Conservation (phyloP, 805 yeast genomes). For the Gaillardinia entomophila region DNA sequence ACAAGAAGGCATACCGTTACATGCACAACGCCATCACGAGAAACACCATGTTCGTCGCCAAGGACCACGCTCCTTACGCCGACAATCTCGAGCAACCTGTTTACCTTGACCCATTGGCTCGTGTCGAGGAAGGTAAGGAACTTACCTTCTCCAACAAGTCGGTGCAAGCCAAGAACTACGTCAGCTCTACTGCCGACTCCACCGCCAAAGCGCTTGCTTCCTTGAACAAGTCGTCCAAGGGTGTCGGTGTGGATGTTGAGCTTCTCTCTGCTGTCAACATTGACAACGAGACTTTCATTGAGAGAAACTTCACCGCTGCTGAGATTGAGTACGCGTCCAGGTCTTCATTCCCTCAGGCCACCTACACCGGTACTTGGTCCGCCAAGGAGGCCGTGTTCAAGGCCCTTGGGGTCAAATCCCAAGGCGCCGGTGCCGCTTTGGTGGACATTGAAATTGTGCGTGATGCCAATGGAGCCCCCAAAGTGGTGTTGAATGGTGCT, state of each 20-base stretch:
- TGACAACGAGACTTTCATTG: conserved; percentile 85
- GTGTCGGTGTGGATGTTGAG: conserved; percentile 97
- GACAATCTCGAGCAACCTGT: conserved; percentile 85
- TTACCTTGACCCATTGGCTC: conserved; percentile 93
- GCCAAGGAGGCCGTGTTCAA: conserved; percentile 99
- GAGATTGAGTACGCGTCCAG: conserved; percentile 75
- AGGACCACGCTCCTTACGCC: conserved; percentile 88
- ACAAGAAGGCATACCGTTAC: conserved; percentile 87
- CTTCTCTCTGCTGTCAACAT: conserved; percentile 73
- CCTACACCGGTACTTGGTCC: conserved; percentile 97
- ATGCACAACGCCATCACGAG: conserved; percentile 91
- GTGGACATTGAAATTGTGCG: conserved; percentile 84
- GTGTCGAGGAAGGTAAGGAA: conserved; percentile 47
- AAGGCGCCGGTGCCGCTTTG: conserved; percentile 94
- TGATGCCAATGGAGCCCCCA: conserved; percentile 73
- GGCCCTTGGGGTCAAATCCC: conserved; percentile 79
- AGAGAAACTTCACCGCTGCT: conserved; percentile 79
- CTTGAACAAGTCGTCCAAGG: conserved; percentile 55
- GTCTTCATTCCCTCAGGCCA: conserved; percentile 77
- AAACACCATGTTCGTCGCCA: conserved; percentile 87
- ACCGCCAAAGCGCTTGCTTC: conserved; percentile 59
- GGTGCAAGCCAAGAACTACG: conserved; percentile 45
- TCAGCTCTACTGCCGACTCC: conserved; percentile 43
- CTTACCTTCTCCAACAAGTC: conserved; percentile 45
- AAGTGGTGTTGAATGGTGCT: conserved; percentile 67